A percentile compares a stretch with the other conserved stretches of the same genome.
These are phyloP conservation scores for Termitomyces sp. DNA, from an alignment of 768 basidiomycete genomes.

Conservation along the genomic window DNA sequence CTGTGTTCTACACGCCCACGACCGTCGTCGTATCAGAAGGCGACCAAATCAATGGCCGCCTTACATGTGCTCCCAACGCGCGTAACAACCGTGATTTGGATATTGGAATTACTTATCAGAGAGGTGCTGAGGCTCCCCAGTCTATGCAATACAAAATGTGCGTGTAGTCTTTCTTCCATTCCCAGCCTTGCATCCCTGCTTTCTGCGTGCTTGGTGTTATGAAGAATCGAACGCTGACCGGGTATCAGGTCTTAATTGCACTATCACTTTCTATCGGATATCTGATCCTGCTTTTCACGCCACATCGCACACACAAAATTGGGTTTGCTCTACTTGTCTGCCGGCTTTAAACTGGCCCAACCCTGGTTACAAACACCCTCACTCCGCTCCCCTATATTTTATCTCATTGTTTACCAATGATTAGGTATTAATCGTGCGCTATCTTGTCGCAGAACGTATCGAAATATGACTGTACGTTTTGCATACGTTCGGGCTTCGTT, in stretches of 20 bases:
- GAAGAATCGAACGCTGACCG: conserved; percentile 53
- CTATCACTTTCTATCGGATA: conserved; percentile 7
- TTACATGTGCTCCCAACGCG: conserved; percentile 84
- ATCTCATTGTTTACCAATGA: background rate
- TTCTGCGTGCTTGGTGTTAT: conserved; percentile 12
- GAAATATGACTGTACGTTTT: conserved; percentile 6
- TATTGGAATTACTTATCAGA: conserved; percentile 75
- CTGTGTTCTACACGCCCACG: conserved; percentile 93
- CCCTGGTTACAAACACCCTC: background rate
- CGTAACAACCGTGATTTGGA: conserved; percentile 96
- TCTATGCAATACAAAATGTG: conserved; percentile 82
- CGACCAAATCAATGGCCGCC: conserved; percentile 66
- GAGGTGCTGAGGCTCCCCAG: conserved; percentile 30
- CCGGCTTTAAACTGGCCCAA: background rate
- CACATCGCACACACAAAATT: background rate
- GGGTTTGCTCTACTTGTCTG: background rate
- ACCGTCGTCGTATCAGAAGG: conserved; percentile 69
- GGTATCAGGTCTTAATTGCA: conserved; percentile 70
- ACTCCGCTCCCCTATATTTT: background rate
- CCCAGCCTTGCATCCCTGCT: conserved; percentile 10
- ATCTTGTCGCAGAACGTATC: conserved; percentile 1
- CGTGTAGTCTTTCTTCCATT: conserved; percentile 38
- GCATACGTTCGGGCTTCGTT: background rate
- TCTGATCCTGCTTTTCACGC: background rate
- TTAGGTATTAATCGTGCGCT: conserved; percentile 12